Evolutionary conservation across 345 rosid genomes (phyloP).

Genomic region (Camelina sativa): DNA sequence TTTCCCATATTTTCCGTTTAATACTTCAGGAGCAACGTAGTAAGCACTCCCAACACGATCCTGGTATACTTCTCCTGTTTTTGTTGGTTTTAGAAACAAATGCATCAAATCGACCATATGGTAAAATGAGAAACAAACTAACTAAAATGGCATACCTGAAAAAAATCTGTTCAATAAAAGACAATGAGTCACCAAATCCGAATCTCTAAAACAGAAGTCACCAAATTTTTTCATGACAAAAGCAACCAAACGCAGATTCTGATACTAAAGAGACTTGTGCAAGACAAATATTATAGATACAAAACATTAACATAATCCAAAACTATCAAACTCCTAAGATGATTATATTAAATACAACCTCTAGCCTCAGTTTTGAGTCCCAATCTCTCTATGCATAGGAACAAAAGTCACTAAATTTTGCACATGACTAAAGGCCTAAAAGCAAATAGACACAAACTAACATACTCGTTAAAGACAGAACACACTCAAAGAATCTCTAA

Average conservation of each 20-base stretch:
- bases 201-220: not conserved
- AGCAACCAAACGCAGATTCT: not conserved
- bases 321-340: not conserved
- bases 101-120: not conserved
- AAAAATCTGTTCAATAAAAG: not conserved
- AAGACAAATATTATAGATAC: not conserved
- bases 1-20: slow-evolving; percentile 77
- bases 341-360: not conserved
- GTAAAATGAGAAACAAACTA: not conserved
- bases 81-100: slow-evolving; percentile 18
- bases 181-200: not conserved
- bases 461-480: no score
- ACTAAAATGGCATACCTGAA: not conserved
- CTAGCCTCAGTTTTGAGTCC: not conserved
- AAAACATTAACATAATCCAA: not conserved
- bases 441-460: not conserved
- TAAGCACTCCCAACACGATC: slow-evolving; percentile 85
- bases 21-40: slow-evolving; percentile 93
- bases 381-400: not conserved
- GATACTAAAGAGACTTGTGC: not conserved
- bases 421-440: not conserved
- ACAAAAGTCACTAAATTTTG: not conserved
- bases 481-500: no score
- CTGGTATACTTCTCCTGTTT: slow-evolving; percentile 65
- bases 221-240: not conserved